A percentile compares a stretch with the other conserved stretches of the same genome.
phyloP scores from a whole-genome alignment of 352 stramenopile genomes.

The Nothophytophthora sp. region DNA sequence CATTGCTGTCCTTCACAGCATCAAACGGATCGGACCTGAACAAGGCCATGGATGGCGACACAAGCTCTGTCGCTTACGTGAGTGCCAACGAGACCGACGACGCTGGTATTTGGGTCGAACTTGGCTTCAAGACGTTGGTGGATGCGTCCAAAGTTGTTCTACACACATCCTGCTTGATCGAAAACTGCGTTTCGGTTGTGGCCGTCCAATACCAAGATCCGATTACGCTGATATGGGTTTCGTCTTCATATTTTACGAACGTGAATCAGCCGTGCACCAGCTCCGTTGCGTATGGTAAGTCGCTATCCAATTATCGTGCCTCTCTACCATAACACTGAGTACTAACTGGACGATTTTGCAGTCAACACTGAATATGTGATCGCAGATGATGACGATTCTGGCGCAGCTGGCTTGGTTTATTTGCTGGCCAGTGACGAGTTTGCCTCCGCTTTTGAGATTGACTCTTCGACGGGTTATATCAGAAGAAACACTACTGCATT shows the following conservation, averaged over 20 bases:
- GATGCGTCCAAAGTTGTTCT: constrained; percentile 32
- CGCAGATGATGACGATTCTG: constrained; percentile 27
- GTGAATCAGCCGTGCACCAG: constrained; percentile 17
- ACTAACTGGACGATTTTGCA: constrained; percentile 3
- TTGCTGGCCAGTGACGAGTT: constrained; percentile 5
- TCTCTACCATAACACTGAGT: background rate
- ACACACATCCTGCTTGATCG: constrained; percentile 12
- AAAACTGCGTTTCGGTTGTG: constrained; percentile 18
- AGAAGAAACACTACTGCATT: constrained; percentile 9
- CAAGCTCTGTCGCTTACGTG: constrained; percentile 19
- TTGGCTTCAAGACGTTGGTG: constrained; percentile 21
- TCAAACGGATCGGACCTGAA: constrained; percentile 22
- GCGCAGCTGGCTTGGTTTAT: constrained; percentile 8
- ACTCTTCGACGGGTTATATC: constrained; percentile 26
- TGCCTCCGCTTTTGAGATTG: constrained; percentile 17
- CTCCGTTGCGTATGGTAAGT: constrained; percentile 28
- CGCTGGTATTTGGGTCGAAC: constrained; percentile 26
- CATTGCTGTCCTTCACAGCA: constrained; percentile 1
- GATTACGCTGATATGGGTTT: constrained; percentile 5
- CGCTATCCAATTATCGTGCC: constrained; percentile 3
- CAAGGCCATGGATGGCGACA: constrained; percentile 24
- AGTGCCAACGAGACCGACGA: background rate
- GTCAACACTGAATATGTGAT: constrained; percentile 14
- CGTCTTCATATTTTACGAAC: constrained; percentile 23
- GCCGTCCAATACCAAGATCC: constrained; percentile 30